A percentile compares a stretch with the other conserved stretches of the same genome.
Evolutionary conservation across 1,284 basidiomycete genomes (phyloP).

Genomic region (Grifola frondosa): DNA sequence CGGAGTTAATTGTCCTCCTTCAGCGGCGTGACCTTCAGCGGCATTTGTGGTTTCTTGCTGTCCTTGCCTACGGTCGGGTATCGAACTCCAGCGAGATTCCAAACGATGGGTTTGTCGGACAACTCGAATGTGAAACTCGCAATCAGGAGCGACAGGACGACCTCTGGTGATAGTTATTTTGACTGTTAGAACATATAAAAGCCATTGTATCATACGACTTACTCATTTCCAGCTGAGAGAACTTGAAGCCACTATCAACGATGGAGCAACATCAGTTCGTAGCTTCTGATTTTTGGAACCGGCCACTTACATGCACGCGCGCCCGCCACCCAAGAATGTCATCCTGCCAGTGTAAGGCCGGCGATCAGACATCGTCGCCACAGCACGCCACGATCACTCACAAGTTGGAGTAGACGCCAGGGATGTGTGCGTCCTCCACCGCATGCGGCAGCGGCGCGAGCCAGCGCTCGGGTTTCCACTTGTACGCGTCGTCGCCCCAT

Average conservation of each 20-base stretch:
- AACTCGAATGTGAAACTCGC: slow-evolving; percentile 13
- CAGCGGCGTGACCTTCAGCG: slow-evolving; percentile 17
- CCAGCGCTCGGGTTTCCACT: slow-evolving; percentile 45
- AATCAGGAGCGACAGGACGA: slow-evolving; percentile 12
- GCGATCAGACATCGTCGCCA: no score
- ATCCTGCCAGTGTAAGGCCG: slow-evolving; percentile 20
- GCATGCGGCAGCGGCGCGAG: slow-evolving; percentile 20
- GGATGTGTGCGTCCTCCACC: slow-evolving; percentile 16
- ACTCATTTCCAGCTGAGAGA: slow-evolving; percentile 37
- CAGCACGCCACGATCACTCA: slow-evolving; percentile 3
- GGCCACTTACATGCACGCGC: slow-evolving; percentile 31
- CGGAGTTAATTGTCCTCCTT: no score
- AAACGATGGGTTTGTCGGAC: slow-evolving; percentile 16
- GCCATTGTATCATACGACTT: slow-evolving; percentile 14
- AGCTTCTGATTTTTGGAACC: no score
- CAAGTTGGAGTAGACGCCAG: slow-evolving; percentile 25
- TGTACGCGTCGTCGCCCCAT: slow-evolving; percentile 55
- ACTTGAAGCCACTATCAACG: slow-evolving; percentile 32
- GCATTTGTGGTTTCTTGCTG: slow-evolving; percentile 20
- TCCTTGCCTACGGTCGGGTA: slow-evolving; percentile 19
- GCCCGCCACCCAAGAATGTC: slow-evolving; percentile 34
- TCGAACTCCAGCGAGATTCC: slow-evolving; percentile 21
- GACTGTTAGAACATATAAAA: neutral
- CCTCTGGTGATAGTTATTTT: slow-evolving; percentile 10
- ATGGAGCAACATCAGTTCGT: no score